Base-by-base conservation (phyloP, 2,329 filamentous ascomycete genomes). In the Massarina eburnea region DNA sequence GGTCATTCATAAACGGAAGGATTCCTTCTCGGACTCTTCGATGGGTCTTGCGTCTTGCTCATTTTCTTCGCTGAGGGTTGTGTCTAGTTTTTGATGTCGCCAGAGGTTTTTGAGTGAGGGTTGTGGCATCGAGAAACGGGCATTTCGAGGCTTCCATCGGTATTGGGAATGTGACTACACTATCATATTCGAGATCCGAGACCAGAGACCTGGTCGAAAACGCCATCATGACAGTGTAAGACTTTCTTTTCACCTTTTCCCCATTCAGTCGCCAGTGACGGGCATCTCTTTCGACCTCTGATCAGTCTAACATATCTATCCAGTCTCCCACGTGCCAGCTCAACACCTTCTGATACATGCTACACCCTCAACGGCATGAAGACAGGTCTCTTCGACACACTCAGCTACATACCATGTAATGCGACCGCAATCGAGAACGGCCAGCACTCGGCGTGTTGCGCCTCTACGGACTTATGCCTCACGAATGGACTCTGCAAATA, bases 401-500 rank as follows among this genome's bases (percentile, higher is more conserved):
- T 38, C 7, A 19, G 9, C n/a, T 57, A 51, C 27, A 44, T 52
- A 14, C 49, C 51, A 1, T 57, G 51, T 30, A 57, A 57, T 32
- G 30, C 27, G 1, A 57, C 51, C 9, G 54, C 51, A 9, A 35
- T 52, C 14, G 34, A 22, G 14, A 36, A 41, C 8, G 47, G 45
- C 17, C 20, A 47, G 15, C 46, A 54, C 17, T 44, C 45, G 9
- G 29, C 43, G 4, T 55, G 49, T 36, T 53, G 52, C 33, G 45
- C 52, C 14, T 20, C 37, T 8, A 38, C 32, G 12, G 52, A 52
- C 27, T 35, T 42, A 14, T 55, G 54, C 41, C 39, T 57, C 6
- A 40, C 46, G 10, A 57, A 54, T 34, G 54, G 51, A 4, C 41
- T 57, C 2, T 52, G 54, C 39, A 45, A 48, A 41, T 36, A 41